Evolutionary conservation across 148 eudicot genomes (phyloP).

Genomic region (Agrostemma githago): DNA sequence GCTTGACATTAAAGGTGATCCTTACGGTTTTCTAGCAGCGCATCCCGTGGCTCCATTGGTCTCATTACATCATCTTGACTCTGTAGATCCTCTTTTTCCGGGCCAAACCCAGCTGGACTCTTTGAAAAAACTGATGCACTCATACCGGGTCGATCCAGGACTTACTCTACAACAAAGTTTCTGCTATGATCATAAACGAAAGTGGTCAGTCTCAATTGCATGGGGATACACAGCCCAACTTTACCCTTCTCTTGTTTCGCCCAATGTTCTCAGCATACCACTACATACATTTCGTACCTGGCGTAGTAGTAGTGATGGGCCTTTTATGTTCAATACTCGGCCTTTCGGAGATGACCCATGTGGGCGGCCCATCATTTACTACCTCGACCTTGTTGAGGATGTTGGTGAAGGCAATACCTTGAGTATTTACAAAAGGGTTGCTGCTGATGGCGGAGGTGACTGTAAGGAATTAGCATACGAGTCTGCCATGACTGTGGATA

Average conservation of each 20-base stretch:
- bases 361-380: constrained; percentile 53
- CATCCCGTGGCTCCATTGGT: constrained; percentile 80
- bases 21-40: constrained; percentile 74
- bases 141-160: constrained; percentile 54
- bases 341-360: constrained; percentile 49
- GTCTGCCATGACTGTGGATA: constrained; percentile 35
- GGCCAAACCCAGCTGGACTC: constrained; percentile 48
- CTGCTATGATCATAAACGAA: constrained; percentile 54
- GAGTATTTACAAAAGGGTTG: constrained; percentile 42
- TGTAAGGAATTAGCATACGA: constrained; percentile 39
- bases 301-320: constrained; percentile 65
- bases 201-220: constrained; percentile 81
- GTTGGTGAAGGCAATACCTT: constrained; percentile 33
- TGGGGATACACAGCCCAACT: constrained; percentile 94
- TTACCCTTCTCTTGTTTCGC: constrained; percentile 44
- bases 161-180: constrained; percentile 63
- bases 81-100: constrained; percentile 58
- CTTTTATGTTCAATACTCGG: constrained; percentile 80
- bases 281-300: constrained; percentile 76
- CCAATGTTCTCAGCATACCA: constrained; percentile 54
- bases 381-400: constrained; percentile 43
- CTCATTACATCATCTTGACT: constrained; percentile 86
- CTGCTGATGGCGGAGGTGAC: constrained; percentile 25
- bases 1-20: constrained; percentile 81
- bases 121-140: constrained; percentile 38